phyloP scores from a whole-genome alignment of 306 rosid genomes.

The Vigna reflexopilosa region DNA sequence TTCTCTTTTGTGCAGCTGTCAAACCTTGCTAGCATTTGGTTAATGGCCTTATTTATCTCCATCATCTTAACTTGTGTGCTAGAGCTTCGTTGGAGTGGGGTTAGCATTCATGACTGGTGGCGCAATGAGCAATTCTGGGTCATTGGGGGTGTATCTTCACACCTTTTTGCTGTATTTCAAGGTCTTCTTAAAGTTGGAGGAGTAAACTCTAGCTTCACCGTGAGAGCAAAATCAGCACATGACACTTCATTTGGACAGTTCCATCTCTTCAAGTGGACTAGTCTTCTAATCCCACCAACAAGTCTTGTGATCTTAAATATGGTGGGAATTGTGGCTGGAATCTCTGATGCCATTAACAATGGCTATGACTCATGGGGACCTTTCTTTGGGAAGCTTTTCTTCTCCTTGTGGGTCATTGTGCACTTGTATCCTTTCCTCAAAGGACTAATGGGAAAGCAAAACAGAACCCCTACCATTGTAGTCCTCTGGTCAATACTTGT shows the following conservation, averaged over 20 bases:
- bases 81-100: conserved; percentile 93
- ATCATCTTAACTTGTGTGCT: conserved; percentile 77
- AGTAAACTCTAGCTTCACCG: conserved; percentile 62
- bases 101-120: conserved; percentile 92
- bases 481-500: conserved; percentile 86
- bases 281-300: conserved; percentile 92
- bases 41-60: conserved; percentile 81
- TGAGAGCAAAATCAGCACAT: conserved; percentile 70
- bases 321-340: conserved; percentile 95
- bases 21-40: conserved; percentile 80
- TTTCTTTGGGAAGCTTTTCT: conserved; percentile 86
- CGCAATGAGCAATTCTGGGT: conserved; percentile 97
- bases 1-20: conserved; percentile 65
- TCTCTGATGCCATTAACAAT: conserved; percentile 88
- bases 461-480: conserved; percentile 90
- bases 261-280: conserved; percentile 90
- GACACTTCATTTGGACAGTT: conserved; percentile 66
- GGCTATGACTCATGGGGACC: conserved; percentile 95
- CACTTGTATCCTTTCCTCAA: conserved; percentile 97
- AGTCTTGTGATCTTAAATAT: conserved; percentile 82
- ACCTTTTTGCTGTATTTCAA: conserved; percentile 87
- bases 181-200: conserved; percentile 93
- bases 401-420: conserved; percentile 91
- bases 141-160: conserved; percentile 95
- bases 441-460: conserved; percentile 92